Evolutionary conservation across 768 basidiomycete species (phyloP), one percentile per base, ranked within the genome.

Genomic region (Podaxis carcinomalis): DNA sequence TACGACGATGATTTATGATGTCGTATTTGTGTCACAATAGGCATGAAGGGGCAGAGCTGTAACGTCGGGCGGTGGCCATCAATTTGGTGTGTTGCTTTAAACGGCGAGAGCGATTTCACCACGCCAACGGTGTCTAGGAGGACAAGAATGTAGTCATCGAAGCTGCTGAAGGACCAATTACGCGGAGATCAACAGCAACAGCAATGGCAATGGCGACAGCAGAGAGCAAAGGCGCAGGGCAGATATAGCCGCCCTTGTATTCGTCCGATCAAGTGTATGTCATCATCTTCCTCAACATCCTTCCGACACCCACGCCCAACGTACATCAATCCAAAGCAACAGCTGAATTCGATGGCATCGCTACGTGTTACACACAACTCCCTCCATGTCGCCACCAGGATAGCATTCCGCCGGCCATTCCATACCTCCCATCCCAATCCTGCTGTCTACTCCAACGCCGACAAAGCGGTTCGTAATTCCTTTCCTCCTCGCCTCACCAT

Each of bases 401-500:
- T 28, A 35, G 14, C 21, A 36, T 7, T 36, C 16, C 39, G 11
- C 64, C 68, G 73, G 39, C 37, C 62, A 11, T 74, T 87, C 52
- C 81, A 82, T 61, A 70, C 74, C n/a, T 78, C 85, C 1, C 58
- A 66, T n/a, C 65, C 67, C 51, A 68, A 74, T 37, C 67, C 69
- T 39, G 72, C 74, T 35, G 74, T 83, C 4, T 86, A 80, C 65
- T 63, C 77, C 42, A 72, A 81, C 35, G 83, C 78, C 6, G 72
- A 77, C 66, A 71, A 70, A 56, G 69, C 77, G 72, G 86, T 85
- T 66, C 64, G 75, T 70, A 36, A 59, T 42, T 32, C 9, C 32
- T 4, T 53, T 42, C 36, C 27, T 44, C 40, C 28, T 49, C 6
- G 46, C 49, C 19, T 19, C 39, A 25, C 7, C 32, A 32, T 32